Conservation (phyloP, 352 stramenopile species). For the Phytophthora sojae region DNA sequence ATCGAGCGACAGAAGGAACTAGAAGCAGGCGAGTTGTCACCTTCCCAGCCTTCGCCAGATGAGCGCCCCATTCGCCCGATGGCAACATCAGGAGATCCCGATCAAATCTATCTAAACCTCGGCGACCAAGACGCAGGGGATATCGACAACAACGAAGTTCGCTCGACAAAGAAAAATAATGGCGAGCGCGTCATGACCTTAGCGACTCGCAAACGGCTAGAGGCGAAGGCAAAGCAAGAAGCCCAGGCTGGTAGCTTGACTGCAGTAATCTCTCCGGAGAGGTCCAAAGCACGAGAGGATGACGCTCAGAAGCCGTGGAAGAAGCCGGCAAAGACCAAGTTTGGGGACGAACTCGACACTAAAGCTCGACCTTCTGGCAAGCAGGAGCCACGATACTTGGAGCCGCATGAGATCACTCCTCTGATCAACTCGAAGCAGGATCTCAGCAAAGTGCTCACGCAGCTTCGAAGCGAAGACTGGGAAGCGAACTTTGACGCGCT, state of each 20-base stretch:
- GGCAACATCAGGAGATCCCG: slow-evolving; percentile 5
- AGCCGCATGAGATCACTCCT: slow-evolving; percentile 65
- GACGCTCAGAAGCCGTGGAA: slow-evolving; percentile 12
- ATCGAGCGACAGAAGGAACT: slow-evolving; percentile 19
- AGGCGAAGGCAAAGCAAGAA: slow-evolving; percentile 67
- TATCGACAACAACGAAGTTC: slow-evolving; percentile 36
- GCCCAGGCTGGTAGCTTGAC: background rate
- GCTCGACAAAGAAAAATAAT: slow-evolving; percentile 20
- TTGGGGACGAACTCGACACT: slow-evolving; percentile 15
- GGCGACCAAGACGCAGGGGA: slow-evolving; percentile 1
- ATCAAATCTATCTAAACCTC: slow-evolving; percentile 15
- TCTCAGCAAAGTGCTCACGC: slow-evolving; percentile 39
- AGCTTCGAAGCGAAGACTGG: slow-evolving; percentile 64
- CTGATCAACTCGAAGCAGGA: slow-evolving; percentile 69
- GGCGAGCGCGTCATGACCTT: slow-evolving; percentile 10
- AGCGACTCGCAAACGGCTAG: slow-evolving; percentile 61
- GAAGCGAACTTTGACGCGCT: slow-evolving; percentile 71
- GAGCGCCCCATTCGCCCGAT: slow-evolving; percentile 57
- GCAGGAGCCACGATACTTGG: slow-evolving; percentile 74
- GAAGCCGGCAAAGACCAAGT: slow-evolving; percentile 18
- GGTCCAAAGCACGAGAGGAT: background rate
- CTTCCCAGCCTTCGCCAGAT: slow-evolving; percentile 23
- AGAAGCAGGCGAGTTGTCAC: slow-evolving; percentile 1
- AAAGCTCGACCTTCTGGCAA: slow-evolving; percentile 37
- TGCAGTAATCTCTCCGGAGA: background rate